These are phyloP conservation scores for Leccinum fibrillosum DNA, from an alignment of 768 basidiomycete genomes.

Conservation along the genomic window DNA sequence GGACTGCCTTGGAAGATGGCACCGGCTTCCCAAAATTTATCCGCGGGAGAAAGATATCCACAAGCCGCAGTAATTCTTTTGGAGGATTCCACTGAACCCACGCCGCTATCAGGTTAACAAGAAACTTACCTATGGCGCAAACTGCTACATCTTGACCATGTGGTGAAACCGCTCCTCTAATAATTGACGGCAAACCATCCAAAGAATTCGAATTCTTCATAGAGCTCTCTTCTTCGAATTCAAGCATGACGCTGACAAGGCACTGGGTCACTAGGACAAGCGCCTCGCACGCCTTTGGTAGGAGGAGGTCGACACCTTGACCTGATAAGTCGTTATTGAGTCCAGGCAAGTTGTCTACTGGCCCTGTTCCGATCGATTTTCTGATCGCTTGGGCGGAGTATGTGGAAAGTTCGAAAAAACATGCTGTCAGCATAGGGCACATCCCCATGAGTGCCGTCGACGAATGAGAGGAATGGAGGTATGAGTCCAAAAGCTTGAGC, in stretches of 20 bases:
- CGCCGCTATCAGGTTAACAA: neutral
- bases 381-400: constrained; percentile 56
- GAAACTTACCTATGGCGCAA: constrained; percentile 52
- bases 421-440: constrained; percentile 56
- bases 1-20: constrained; percentile 2
- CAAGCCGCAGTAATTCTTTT: constrained; percentile 76
- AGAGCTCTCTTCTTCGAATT: constrained; percentile 33
- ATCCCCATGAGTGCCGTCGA: constrained; percentile 39
- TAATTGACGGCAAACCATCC: constrained; percentile 34
- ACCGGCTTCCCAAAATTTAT: constrained; percentile 76
- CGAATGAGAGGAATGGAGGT: constrained; percentile 57
- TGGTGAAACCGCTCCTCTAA: constrained; percentile 42
- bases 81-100: constrained; percentile 5
- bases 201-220: constrained; percentile 5
- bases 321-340: constrained; percentile 10
- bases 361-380: constrained; percentile 38
- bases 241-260: constrained; percentile 58
- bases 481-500: constrained; percentile 84
- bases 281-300: constrained; percentile 80
- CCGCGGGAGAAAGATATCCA: constrained; percentile 81
- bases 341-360: constrained; percentile 8
- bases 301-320: constrained; percentile 55
- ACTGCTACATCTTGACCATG: constrained; percentile 47
- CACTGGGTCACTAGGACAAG: constrained; percentile 78
- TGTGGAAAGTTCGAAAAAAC: constrained; percentile 57